Conservation (phyloP, 805 yeast genomes). For the Metschnikowia baotianmanensis region DNA sequence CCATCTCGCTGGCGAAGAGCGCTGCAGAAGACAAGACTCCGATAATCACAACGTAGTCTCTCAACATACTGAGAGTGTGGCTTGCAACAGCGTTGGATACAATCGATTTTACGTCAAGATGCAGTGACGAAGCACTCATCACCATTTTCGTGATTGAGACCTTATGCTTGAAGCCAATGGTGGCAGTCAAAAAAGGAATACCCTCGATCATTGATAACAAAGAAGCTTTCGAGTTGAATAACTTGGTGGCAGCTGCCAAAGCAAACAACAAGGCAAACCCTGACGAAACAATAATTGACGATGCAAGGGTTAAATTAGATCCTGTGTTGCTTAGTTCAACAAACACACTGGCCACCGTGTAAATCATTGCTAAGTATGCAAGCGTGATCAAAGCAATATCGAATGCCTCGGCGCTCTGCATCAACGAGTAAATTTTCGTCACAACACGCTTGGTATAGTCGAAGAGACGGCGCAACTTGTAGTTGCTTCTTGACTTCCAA, state of each 20-base stretch:
- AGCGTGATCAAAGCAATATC: slow-evolving; percentile 76
- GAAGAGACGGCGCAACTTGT: slow-evolving; percentile 54
- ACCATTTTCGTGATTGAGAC: slow-evolving; percentile 66
- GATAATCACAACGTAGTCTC: slow-evolving; percentile 75
- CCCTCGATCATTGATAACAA: slow-evolving; percentile 82
- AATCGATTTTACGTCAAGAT: slow-evolving; percentile 40
- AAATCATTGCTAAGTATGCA: slow-evolving; percentile 87
- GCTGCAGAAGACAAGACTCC: slow-evolving; percentile 68
- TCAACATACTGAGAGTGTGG: slow-evolving; percentile 53
- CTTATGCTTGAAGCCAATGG: slow-evolving; percentile 88
- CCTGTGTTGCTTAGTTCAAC: slow-evolving; percentile 74
- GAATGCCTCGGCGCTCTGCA: slow-evolving; percentile 76
- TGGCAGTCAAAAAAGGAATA: slow-evolving; percentile 86
- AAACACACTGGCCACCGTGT: slow-evolving; percentile 73
- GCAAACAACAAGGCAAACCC: slow-evolving; percentile 84
- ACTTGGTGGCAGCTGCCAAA: slow-evolving; percentile 51
- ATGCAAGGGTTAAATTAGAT: slow-evolving; percentile 83
- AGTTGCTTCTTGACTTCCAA: slow-evolving; percentile 62
- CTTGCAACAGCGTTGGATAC: slow-evolving; percentile 42
- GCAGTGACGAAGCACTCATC: slow-evolving; percentile 36
- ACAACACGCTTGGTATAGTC: slow-evolving; percentile 46
- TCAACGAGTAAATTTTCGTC: slow-evolving; percentile 41
- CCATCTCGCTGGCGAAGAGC: slow-evolving; percentile 61
- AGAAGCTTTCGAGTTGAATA: slow-evolving; percentile 61
- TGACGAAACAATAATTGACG: slow-evolving; percentile 74